These are phyloP conservation scores for Microcyclospora tardicrescens DNA, from an alignment of 2,329 filamentous ascomycete genomes.

Conservation along the genomic window DNA sequence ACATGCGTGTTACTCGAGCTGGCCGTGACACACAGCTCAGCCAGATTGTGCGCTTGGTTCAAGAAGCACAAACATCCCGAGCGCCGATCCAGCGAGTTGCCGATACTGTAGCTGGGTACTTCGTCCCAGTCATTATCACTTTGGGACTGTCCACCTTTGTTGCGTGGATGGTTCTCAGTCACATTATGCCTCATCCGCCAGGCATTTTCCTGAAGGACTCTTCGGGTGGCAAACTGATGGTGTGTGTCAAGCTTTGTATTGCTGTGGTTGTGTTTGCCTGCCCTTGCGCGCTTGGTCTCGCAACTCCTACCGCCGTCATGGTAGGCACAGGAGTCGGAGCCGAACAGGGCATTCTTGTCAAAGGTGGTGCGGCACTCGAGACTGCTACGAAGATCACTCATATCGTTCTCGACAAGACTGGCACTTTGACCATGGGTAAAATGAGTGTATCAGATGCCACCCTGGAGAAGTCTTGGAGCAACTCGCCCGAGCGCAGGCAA, in stretches of 20 bases:
- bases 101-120: constrained; percentile 83
- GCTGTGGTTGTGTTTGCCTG: constrained; percentile 98
- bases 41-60: constrained; percentile 96
- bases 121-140: constrained; percentile 76
- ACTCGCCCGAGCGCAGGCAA: constrained; percentile 52
- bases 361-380: constrained; percentile 85
- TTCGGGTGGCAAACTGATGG: constrained; percentile 87
- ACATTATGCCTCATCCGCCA: constrained; percentile 71
- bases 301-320: constrained; percentile 96
- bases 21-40: constrained; percentile 93
- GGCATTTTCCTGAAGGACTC: constrained; percentile 68
- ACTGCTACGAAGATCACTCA: constrained; percentile 81
- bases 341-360: constrained; percentile 93
- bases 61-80: constrained; percentile 87
- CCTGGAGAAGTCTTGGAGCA: constrained; percentile 56
- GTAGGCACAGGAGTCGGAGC: constrained; percentile 95
- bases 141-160: constrained; percentile 78
- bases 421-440: constrained; percentile 84
- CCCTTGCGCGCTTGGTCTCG: constrained; percentile 88
- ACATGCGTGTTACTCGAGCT: constrained; percentile 83
- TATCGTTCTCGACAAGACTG: constrained; percentile 90
- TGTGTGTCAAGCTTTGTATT: constrained; percentile 93
- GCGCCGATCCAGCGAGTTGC: constrained; percentile 91
- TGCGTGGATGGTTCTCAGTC: constrained; percentile 89
- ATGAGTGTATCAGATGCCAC: constrained; percentile 76